Conservation (phyloP, 2,329 filamentous ascomycete species). For the Plenodomus biglobosus region DNA sequence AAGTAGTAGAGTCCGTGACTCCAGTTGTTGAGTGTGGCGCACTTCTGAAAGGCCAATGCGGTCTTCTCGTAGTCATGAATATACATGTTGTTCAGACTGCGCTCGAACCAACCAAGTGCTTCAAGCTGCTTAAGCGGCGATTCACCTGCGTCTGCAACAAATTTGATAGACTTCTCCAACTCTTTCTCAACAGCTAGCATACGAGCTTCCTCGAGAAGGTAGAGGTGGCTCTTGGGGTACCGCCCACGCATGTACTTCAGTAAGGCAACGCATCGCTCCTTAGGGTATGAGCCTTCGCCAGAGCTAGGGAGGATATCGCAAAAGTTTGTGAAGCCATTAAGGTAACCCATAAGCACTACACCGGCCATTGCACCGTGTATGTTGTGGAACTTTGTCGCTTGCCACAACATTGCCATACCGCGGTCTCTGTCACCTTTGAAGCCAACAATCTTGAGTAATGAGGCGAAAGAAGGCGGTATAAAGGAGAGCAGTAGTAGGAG, state of each 20-base stretch:
- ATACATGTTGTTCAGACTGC: conserved; percentile 76
- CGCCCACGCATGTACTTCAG: conserved; percentile 72
- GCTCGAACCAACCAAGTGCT: conserved; percentile 82
- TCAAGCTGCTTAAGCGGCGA: conserved; percentile 86
- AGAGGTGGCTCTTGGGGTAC: conserved; percentile 81
- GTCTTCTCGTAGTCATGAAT: conserved; percentile 74
- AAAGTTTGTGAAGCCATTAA: conserved; percentile 82
- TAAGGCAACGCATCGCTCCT: conserved; percentile 65
- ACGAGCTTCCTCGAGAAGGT: conserved; percentile 85
- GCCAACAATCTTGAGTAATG: conserved; percentile 81
- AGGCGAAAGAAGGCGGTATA: conserved; percentile 87
- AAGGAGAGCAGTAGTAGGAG: conserved; percentile 86
- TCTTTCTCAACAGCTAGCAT: conserved; percentile 68
- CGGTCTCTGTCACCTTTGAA: conserved; percentile 85
- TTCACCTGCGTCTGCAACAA: conserved; percentile 61
- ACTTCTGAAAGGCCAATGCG: conserved; percentile 69
- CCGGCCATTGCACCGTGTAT: conserved; percentile 91
- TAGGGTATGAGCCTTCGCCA: conserved; percentile 66
- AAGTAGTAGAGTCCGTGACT: conserved; percentile 88
- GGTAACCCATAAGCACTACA: conserved; percentile 78
- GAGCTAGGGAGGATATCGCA: conserved; percentile 80
- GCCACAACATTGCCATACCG: conserved; percentile 86
- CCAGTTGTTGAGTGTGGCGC: conserved; percentile 70
- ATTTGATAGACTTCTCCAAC: conserved; percentile 66
- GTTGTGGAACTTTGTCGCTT: conserved; percentile 80